Conservation (phyloP, 2,329 filamentous ascomycete genomes). For the Alternaria consortialis region DNA sequence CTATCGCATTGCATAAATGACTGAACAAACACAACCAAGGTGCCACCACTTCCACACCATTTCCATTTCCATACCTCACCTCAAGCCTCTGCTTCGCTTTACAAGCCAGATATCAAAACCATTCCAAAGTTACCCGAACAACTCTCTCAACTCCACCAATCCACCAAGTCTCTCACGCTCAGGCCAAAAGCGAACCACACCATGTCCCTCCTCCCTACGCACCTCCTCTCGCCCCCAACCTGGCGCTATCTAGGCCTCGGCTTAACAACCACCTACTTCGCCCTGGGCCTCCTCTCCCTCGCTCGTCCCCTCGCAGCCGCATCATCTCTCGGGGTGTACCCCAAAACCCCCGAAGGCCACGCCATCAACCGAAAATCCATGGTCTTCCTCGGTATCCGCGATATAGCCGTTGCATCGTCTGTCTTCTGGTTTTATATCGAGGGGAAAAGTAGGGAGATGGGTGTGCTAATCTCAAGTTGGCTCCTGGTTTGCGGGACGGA, state of each 20-base stretch:
- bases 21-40: too few relatives aligned
- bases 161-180: too few relatives aligned
- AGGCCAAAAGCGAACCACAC: too few relatives aligned
- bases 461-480: not conserved
- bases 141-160: too few relatives aligned
- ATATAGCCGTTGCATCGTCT: slow-evolving; percentile 6
- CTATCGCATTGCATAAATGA: too few relatives aligned
- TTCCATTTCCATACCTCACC: too few relatives aligned
- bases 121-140: too few relatives aligned
- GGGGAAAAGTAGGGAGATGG: not conserved
- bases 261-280: slow-evolving; percentile 13
- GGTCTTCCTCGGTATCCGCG: slow-evolving; percentile 20
- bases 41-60: too few relatives aligned
- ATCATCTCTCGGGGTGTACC: slow-evolving; percentile 2
- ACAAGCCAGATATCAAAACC: too few relatives aligned
- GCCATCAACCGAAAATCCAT: slow-evolving; percentile 12
- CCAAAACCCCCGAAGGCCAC: slow-evolving; percentile 10
- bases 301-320: not conserved
- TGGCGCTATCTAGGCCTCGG: slow-evolving; percentile 17
- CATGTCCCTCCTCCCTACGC: too few relatives aligned
- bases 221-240: not conserved
- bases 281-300: slow-evolving; percentile 7
- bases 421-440: slow-evolving; percentile 4
- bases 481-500: not conserved
- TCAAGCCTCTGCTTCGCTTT: too few relatives aligned